A percentile compares a stretch with the other conserved stretches of the same genome.
Evolutionary conservation across 2,329 filamentous ascomycete species (phyloP).

Genomic region (Tricladium varicosporioides): DNA sequence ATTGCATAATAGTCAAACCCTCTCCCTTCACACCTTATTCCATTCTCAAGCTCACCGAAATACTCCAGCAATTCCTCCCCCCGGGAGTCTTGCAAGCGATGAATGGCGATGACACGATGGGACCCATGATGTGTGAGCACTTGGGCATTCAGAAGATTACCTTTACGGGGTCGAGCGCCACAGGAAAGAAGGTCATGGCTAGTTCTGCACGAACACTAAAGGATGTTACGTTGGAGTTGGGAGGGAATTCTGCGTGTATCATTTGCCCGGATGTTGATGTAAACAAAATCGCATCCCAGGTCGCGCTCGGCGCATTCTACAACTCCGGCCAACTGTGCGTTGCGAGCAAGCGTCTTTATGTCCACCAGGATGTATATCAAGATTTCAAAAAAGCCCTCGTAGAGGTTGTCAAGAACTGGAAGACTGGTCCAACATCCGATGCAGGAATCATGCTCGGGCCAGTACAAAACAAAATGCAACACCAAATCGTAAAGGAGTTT

Average conservation of each 20-base stretch:
- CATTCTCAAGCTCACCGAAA: conserved; percentile 50
- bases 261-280: conserved; percentile 53
- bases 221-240: conserved; percentile 37
- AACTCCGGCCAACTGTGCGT: conserved; percentile 56
- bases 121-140: conserved; percentile 53
- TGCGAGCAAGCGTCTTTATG: conserved; percentile 57
- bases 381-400: conserved; percentile 48
- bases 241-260: conserved; percentile 52
- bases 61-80: conserved; percentile 48
- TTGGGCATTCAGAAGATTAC: conserved; percentile 54
- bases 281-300: conserved; percentile 40
- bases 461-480: conserved; percentile 65
- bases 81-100: conserved; percentile 55
- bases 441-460: conserved; percentile 49
- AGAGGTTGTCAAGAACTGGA: conserved; percentile 42
- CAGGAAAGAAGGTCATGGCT: conserved; percentile 48
- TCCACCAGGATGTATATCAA: conserved; percentile 59
- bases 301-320: conserved; percentile 48
- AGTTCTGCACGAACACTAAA: conserved; percentile 51
- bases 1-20: conserved; percentile 56
- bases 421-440: conserved; percentile 39
- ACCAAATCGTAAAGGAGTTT: conserved; percentile 54
- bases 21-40: conserved; percentile 56
- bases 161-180: conserved; percentile 56
- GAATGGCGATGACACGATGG: conserved; percentile 53